Evolutionary conservation across 2,329 filamentous ascomycete species (phyloP).

Genomic region (Alternaria panax): DNA sequence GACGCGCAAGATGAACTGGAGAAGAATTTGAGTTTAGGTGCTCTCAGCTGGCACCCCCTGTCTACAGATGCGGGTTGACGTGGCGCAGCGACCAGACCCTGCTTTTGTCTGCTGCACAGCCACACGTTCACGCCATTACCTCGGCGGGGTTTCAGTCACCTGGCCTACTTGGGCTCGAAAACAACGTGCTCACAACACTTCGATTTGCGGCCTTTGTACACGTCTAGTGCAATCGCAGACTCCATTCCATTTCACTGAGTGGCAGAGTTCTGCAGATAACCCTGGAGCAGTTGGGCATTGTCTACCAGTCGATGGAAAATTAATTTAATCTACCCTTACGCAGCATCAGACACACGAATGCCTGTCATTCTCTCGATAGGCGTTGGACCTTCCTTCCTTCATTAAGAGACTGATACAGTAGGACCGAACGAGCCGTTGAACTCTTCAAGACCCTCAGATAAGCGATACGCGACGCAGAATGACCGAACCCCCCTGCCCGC

Average conservation of each 20-base stretch:
- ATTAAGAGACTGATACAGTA: constrained; percentile 1
- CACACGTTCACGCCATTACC: constrained; percentile 4
- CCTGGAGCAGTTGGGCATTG: neutral
- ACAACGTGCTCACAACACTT: neutral
- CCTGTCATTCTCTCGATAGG: neutral
- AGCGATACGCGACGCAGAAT: neutral
- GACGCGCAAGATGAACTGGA: constrained; percentile 3
- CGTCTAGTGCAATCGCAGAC: neutral
- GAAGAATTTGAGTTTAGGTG: constrained; percentile 9
- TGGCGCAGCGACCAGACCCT: constrained; percentile 9
- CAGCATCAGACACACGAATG: neutral
- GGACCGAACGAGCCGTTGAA: constrained; percentile 5
- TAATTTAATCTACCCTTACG: neutral
- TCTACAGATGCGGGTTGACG: constrained; percentile 19
- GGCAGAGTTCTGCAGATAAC: neutral
- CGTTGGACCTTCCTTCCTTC: neutral
- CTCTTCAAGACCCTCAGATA: neutral
- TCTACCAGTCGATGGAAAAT: neutral
- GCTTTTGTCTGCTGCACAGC: constrained; percentile 2
- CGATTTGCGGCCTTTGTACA: neutral
- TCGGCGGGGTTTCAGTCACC: neutral
- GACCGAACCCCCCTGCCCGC: neutral
- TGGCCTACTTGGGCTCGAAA: neutral
- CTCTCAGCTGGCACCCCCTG: constrained; percentile 29
- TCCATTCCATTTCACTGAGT: neutral